Evolutionary conservation across 179 eudicot species (phyloP).

Genomic region (Camellia oleifera): DNA sequence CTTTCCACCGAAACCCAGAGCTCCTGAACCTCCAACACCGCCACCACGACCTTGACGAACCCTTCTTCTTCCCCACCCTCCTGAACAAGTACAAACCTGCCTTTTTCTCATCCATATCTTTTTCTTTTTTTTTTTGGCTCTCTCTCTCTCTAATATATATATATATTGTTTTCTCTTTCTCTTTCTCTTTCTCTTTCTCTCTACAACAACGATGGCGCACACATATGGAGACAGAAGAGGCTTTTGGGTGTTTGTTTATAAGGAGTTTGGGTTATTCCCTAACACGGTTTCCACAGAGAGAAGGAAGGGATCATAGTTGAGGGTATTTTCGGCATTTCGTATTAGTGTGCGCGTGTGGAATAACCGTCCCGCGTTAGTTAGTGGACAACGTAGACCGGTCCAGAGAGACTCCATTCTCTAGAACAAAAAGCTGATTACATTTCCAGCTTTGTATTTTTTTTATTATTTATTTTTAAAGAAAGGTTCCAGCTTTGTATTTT

Average conservation of each 20-base stretch:
- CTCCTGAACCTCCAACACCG: background rate
- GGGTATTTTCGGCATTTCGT: background rate
- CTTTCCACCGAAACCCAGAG: constrained; percentile 12
- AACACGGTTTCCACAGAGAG: background rate
- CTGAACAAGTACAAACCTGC: constrained; percentile 4
- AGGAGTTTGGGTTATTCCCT: background rate
- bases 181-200: background rate
- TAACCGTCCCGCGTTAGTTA: background rate
- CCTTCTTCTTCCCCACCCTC: constrained; percentile 4
- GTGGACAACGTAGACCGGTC: no score
- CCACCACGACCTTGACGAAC: background rate
- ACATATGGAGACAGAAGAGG: background rate
- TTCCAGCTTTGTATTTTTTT: no score
- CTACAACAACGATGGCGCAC: no score
- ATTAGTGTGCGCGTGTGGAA: background rate
- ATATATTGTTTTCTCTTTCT: background rate
- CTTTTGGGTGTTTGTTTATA: background rate
- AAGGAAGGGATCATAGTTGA: background rate
- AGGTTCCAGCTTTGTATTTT: no score
- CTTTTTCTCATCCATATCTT: constrained; percentile 9
- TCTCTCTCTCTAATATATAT: no score
- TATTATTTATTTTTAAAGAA: no score
- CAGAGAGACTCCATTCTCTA: no score
- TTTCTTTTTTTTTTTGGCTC: background rate
- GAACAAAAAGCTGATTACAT: no score